Evolutionary conservation across 2,329 filamentous ascomycete genomes (phyloP).

Genomic region (Hypomyces rosellus): DNA sequence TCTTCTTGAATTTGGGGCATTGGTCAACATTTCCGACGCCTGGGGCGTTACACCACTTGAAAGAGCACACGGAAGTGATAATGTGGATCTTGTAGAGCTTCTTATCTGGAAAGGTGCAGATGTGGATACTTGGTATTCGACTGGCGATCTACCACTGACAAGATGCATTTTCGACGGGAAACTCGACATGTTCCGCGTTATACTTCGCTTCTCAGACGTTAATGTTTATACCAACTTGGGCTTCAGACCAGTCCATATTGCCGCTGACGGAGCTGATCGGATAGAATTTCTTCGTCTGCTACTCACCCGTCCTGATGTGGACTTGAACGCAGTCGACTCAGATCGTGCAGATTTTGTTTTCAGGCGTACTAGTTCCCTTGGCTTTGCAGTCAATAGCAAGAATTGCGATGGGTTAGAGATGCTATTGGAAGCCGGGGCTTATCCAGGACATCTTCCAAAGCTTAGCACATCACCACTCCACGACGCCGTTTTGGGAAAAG

Average conservation of each 20-base stretch:
- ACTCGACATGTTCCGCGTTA: conserved; percentile 9
- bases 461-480: conserved; percentile 8
- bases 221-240: conserved; percentile 6
- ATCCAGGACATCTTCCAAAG: conserved; percentile 10
- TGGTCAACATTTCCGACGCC: conserved; percentile 9
- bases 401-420: conserved; percentile 11
- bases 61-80: conserved; percentile 9
- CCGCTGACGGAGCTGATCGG: conserved; percentile 3
- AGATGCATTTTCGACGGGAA: conserved; percentile 8
- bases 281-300: conserved; percentile 12
- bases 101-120: conserved; percentile 14
- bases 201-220: conserved; percentile 8
- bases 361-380: conserved; percentile 6
- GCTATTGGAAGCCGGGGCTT: conserved; percentile 15
- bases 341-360: not conserved
- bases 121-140: conserved; percentile 8
- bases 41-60: conserved; percentile 12
- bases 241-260: conserved; percentile 10
- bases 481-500: conserved; percentile 6
- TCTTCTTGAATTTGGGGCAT: conserved; percentile 14
- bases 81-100: conserved; percentile 7
- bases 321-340: conserved; percentile 7
- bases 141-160: conserved; percentile 8
- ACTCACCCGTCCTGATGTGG: conserved; percentile 4
- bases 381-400: conserved; percentile 8